Evolutionary conservation across 225 moss, liverwort and hornwort genomes (phyloP), one percentile per base, ranked within the genome.

Genomic region (Asterella californica): DNA sequence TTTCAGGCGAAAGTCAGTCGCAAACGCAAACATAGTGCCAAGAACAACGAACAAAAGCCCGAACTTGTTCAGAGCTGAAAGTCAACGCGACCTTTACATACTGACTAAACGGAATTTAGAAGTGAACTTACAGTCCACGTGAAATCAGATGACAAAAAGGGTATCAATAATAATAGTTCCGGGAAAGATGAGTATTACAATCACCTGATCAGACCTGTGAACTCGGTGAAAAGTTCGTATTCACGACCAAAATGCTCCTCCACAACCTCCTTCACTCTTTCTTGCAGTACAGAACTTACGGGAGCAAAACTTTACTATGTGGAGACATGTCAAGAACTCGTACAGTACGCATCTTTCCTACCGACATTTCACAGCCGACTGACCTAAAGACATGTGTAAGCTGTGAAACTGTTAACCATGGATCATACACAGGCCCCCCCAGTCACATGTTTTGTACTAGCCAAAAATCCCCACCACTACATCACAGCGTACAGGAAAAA

Each of bases 151-250:
- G 48, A 72, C 2, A 9, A 8, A 45, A 49, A 78, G 11, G 61
- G 37, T 32, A 74, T 66, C 32, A 10, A 61, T n/a, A 9, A 34
- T 38, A 67, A 47, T 5, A 65, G 34, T 54, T 6, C 49, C 30
- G 22, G n/a, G 24, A 61, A 21, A 30, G 67, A 67, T 32, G 36
- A 1, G 50, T 0, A 75, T 21, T 53, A 27, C 7, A 18, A 80
- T 53, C n/a, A 94, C 96, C 96, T 96, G 81, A 96, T 96, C 88
- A 96, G 83, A 52, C 94, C 94, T 15, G 96, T 92, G 83, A 96
- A 96, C 81, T 96, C 96, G 11, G 89, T 76, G 72, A 96, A 94
- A 33, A 96, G 90, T 80, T 94, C 92, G 53, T 91, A 96, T 71
- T 96, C 96, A 74, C 94, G 91, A 42, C 77, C 89, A 83, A 94